phyloP scores from a whole-genome alignment of 306 rosid species.

The Gynostemma pentaphyllum region DNA sequence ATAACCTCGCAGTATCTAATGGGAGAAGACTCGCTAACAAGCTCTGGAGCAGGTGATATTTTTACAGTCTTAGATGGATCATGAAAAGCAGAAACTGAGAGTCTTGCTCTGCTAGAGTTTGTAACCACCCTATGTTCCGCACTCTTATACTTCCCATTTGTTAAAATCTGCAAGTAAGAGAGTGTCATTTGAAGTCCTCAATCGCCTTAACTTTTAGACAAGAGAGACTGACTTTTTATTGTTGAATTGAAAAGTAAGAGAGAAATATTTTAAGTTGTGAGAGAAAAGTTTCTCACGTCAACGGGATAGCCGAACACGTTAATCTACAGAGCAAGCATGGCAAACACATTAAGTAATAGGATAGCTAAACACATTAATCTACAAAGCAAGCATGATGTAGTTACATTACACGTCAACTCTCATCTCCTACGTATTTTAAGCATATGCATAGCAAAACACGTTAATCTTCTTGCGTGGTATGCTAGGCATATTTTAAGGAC shows the following conservation, averaged over 20 bases:
- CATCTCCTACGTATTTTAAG: neutral
- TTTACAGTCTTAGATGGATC: conserved; percentile 65
- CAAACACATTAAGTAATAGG: neutral
- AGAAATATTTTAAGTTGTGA: neutral
- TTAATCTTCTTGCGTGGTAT: too few species aligned
- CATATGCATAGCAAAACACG: neutral
- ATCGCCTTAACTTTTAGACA: neutral
- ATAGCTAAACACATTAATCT: neutral
- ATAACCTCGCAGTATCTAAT: conserved; percentile 48
- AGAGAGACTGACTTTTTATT: too few species aligned
- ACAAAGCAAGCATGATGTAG: neutral
- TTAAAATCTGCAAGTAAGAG: conserved; percentile 47
- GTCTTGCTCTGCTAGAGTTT: conserved; percentile 47
- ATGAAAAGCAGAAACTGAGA: conserved; percentile 84
- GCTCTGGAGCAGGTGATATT: conserved; percentile 55
- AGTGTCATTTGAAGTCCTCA: neutral
- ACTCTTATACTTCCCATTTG: conserved; percentile 76
- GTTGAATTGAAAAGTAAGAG: too few species aligned
- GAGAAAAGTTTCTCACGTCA: neutral
- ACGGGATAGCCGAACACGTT: neutral
- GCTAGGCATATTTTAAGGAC: neutral
- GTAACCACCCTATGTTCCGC: conserved; percentile 64
- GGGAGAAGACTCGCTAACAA: conserved; percentile 38
- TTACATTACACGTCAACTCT: neutral
- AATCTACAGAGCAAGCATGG: neutral